Conservation (phyloP, 371 early-diverging fungal genomes). For the Saksenaea oblongispora region DNA sequence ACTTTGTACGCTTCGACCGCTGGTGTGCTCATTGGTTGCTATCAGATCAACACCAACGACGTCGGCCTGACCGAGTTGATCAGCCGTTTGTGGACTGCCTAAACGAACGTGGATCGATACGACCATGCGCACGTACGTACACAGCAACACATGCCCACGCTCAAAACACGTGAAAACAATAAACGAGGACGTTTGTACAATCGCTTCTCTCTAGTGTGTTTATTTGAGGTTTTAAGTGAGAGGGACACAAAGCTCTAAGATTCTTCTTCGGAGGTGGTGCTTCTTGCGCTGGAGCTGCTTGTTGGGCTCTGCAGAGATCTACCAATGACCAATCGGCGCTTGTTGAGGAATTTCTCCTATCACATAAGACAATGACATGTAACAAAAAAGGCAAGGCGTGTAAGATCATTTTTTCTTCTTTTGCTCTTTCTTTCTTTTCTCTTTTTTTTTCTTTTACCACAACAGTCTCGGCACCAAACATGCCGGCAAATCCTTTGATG, state of each 20-base stretch:
- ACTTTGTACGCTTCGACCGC: slow-evolving; percentile 71
- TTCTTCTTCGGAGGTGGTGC: not conserved
- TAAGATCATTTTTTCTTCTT: too few species aligned
- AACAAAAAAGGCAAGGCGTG: not conserved
- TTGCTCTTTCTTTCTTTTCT: not conserved
- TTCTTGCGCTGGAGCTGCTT: not conserved
- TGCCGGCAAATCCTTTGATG: slow-evolving; percentile 64
- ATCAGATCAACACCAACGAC: slow-evolving; percentile 93
- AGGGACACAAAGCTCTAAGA: not conserved
- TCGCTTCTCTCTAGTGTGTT: too few species aligned
- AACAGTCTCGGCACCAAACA: slow-evolving; percentile 68
- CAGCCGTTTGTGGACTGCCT: slow-evolving; percentile 80
- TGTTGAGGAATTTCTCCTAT: slow-evolving; percentile 29
- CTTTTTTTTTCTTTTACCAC: slow-evolving; percentile 40
- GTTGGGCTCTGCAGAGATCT: slow-evolving; percentile 3
- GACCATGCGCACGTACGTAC: not conserved
- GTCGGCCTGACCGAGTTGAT: slow-evolving; percentile 91
- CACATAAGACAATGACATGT: not conserved
- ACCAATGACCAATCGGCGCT: slow-evolving; percentile 19
- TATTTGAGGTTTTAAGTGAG: not conserved
- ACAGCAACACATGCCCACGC: too few species aligned
- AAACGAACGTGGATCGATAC: slow-evolving; percentile 17
- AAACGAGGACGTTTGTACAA: too few species aligned
- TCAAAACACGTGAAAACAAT: too few species aligned
- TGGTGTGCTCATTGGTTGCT: slow-evolving; percentile 82